These are phyloP conservation scores for Apiospora hydei DNA, from an alignment of 2,329 filamentous ascomycete genomes.

Conservation along the genomic window DNA sequence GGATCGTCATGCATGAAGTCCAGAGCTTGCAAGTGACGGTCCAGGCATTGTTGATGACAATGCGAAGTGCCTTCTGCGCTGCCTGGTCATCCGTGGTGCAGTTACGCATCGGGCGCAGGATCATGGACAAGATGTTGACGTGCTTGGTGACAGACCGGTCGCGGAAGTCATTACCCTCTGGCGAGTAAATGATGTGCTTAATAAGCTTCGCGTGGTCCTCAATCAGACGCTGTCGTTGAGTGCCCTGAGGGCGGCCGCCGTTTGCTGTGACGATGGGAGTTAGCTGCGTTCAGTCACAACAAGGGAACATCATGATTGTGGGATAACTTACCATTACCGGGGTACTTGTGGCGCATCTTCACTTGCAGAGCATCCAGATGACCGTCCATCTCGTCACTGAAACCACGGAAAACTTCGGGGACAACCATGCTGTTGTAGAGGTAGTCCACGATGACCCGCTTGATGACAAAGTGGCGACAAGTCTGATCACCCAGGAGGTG, in stretches of 20 bases:
- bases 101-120: conserved; percentile 39
- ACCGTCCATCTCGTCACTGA: conserved; percentile 35
- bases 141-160: conserved; percentile 33
- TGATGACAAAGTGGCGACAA: conserved; percentile 38
- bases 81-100: conserved; percentile 29
- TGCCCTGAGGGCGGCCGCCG: conserved; percentile 26
- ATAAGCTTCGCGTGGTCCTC: conserved; percentile 41
- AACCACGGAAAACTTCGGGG: conserved; percentile 40
- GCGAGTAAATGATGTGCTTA: conserved; percentile 31
- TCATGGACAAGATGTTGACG: conserved; percentile 31
- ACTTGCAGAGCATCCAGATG: conserved; percentile 40
- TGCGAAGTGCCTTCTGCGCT: conserved; percentile 32
- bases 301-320: background rate
- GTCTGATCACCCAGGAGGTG: conserved; percentile 34
- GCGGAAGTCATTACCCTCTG: conserved; percentile 32
- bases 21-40: conserved; percentile 41
- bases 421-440: conserved; percentile 39
- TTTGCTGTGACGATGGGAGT: conserved; percentile 24
- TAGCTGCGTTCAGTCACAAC: conserved; percentile 22
- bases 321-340: conserved; percentile 27
- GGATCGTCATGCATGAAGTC: conserved; percentile 40
- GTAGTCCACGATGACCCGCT: conserved; percentile 41
- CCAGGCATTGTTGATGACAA: conserved; percentile 37
- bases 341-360: conserved; percentile 30
- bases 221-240: conserved; percentile 35